Conservation (phyloP, 805 yeast genomes). For the Diddensiella transvaalensis region DNA sequence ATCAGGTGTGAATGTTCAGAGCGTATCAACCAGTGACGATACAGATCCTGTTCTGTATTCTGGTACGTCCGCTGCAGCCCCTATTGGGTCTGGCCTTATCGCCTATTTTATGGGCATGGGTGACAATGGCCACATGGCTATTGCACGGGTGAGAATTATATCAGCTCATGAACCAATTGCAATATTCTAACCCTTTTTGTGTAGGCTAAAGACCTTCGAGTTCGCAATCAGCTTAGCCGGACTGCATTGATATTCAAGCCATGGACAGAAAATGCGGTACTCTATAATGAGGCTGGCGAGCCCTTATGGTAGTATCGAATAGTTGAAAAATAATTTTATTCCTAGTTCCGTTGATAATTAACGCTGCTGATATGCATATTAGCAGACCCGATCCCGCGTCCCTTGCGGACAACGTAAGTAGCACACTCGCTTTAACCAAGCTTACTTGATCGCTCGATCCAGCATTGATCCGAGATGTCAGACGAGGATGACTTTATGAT, state of each 20-base stretch:
- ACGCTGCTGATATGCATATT: too few relatives aligned
- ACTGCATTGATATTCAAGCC: conserved; percentile 24
- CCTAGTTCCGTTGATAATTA: too few relatives aligned
- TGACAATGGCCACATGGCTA: conserved; percentile 21
- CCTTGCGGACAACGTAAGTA: too few relatives aligned
- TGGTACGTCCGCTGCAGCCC: conserved; percentile 97
- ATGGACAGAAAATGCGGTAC: conserved; percentile 25
- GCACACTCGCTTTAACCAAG: too few relatives aligned
- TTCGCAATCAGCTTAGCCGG: conserved; percentile 16
- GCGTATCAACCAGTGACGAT: conserved; percentile 33
- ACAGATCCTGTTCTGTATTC: conserved; percentile 20
- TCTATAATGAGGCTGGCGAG: conserved; percentile 28
- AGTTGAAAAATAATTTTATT: background rate
- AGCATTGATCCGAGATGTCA: conserved; percentile 33
- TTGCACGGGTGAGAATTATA: conserved; percentile 17
- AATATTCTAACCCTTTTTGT: background rate
- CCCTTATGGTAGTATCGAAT: conserved; percentile 23
- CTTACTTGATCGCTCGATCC: too few relatives aligned
- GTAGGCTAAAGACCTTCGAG: conserved; percentile 15
- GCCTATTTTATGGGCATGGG: conserved; percentile 57
- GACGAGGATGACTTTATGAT: conserved; percentile 39
- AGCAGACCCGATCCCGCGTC: too few relatives aligned
- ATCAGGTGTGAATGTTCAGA: conserved; percentile 78
- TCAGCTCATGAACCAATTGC: background rate
- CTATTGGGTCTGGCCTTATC: conserved; percentile 86